Evolutionary conservation across 140 eudicot genomes (phyloP), one percentile per base, ranked within the genome.

Genomic region (Oenanthe javanica): DNA sequence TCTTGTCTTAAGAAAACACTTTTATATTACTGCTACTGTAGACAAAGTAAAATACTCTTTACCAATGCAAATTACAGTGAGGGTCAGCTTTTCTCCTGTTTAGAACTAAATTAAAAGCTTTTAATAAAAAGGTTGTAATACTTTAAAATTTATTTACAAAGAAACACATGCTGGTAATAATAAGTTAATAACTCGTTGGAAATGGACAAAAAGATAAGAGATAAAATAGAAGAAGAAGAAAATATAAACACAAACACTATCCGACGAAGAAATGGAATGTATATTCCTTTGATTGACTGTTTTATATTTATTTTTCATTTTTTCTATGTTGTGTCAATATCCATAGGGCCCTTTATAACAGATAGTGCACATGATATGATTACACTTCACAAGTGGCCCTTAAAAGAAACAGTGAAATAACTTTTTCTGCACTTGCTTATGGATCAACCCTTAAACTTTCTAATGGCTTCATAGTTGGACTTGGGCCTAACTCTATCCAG

Each of bases 361-460:
- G 63, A 46, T 75, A 75, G 79, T 75, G 79, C 46, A 49, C 43
- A 49, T 3, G 47, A 27, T 46, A 75, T 49, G 79, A 75, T 75
- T 77, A 54, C 80, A 8, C 54, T 61, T 77, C 36, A 40, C 16
- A 9, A 76, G 48, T 31, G 69, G 54, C 23, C 79, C 46, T 54
- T 46, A 73, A 46, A 73, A 73, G 52, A 45, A 72, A 73, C 79
- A 75, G 19, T 48, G 36, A 0, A 50, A 23, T 4, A 27, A 23
- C 79, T 50, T 76, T 36, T 77, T 75, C 31, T 77, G 80, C 80
- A 31, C 80, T 77, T 59, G 46, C 80, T 77, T 54, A 77, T 54
- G 69, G 71, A 9, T 38, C 23, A 25, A 55, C 46, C 54, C 67
- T 54, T 10, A 1, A 38, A 16, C 31, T 42, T 19, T 79, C 7